Evolutionary conservation across 345 rosid species (phyloP), one percentile per base, ranked within the genome.

Genomic region (Eucalyptus virginea): DNA sequence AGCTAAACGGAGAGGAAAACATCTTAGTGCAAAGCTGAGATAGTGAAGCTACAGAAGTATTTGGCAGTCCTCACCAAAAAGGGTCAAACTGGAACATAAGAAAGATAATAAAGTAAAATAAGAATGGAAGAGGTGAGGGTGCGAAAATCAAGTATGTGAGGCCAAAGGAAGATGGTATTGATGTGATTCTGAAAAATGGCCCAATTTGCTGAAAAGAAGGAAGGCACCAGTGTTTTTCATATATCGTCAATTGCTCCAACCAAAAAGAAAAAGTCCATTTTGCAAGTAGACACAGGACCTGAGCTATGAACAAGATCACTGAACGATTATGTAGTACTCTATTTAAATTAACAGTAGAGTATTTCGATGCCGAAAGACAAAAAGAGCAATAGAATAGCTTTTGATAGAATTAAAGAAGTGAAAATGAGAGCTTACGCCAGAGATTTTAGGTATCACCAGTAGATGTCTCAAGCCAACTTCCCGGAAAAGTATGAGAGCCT

Each of bases 391-490:
- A 40, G 30, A 77, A 77, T 56, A 42, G 54, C 86, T 37, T 72
- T 65, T 44, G 11, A 86, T 52, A 91, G 81, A 88, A 17, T 65
- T 88, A 89, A 87, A 92, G 87, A 83, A 91, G 87, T 69, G 86
- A 77, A 77, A 42, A 40, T 19, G 83, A 19, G 30, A 86, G 77
- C 96, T 95, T 95, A 96, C 99, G 86, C 89, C 86, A 62, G 96
- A 89, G 90, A 91, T 90, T 94, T 95, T 98, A 26, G 99, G 98
- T 88, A 95, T 95, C 91, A 98, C 97, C 49, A 98, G 91, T 56
- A 96, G 93, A 92, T 98, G 99, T 92, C 99, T 93, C 90, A 96
- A 90, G 81, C 99, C 98, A 92, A 96, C 95, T 90, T 96, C 94
- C 50, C 98, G 96, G 91, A 98, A 98, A 91, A 98, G 99, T 62